Evolutionary conservation across 2,329 filamentous ascomycete species (phyloP).

Genomic region (Cytospora leucostoma): DNA sequence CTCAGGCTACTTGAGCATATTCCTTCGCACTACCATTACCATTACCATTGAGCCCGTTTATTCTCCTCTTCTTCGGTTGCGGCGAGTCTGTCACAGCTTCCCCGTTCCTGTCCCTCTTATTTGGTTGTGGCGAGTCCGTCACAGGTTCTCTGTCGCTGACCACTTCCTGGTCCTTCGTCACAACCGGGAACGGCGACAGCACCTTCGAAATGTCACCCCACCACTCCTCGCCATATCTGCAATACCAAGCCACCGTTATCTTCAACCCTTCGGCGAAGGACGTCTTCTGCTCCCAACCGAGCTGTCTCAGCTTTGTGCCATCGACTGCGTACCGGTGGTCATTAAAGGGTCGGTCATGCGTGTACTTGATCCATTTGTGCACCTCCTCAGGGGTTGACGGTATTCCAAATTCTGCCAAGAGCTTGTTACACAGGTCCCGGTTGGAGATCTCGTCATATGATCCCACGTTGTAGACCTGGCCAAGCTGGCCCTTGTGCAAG

Average conservation of each 20-base stretch:
- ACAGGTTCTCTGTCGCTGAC: constrained; percentile 52
- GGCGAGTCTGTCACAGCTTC: not conserved
- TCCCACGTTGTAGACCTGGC: constrained; percentile 81
- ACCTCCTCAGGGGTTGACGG: constrained; percentile 54
- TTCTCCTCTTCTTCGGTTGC: constrained; percentile 18
- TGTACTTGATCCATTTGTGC: constrained; percentile 70
- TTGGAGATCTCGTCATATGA: constrained; percentile 79
- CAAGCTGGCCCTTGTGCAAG: constrained; percentile 72
- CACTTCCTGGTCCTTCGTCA: constrained; percentile 55
- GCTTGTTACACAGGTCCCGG: constrained; percentile 64
- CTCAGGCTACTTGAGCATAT: not conserved
- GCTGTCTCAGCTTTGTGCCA: constrained; percentile 63
- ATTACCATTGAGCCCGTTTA: constrained; percentile 12
- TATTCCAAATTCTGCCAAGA: constrained; percentile 65
- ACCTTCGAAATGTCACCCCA: constrained; percentile 73
- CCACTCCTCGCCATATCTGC: constrained; percentile 65
- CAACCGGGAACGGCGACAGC: constrained; percentile 66
- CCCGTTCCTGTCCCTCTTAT: not conserved
- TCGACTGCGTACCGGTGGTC: constrained; percentile 74
- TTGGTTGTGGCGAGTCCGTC: constrained; percentile 35
- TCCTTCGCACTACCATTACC: not conserved
- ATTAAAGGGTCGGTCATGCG: constrained; percentile 77
- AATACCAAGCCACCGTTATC: constrained; percentile 71
- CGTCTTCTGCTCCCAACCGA: constrained; percentile 72
- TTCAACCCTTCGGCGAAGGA: constrained; percentile 63